These are phyloP conservation scores for Carex scoparia DNA, from an alignment of 176 grass and related monocot species.

Conservation along the genomic window DNA sequence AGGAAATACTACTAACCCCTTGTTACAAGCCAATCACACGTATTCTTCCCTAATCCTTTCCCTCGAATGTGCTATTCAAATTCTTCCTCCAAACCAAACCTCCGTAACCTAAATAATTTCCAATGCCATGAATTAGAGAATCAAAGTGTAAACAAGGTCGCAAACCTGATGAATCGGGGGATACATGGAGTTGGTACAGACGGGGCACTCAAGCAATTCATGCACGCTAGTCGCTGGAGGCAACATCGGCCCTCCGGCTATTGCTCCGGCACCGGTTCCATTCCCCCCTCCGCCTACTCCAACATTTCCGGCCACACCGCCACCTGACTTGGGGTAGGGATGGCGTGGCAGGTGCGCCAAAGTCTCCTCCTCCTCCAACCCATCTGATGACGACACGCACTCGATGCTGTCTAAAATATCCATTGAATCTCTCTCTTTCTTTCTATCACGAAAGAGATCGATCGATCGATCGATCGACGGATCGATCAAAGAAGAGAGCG, in stretches of 20 bases:
- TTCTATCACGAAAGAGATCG: not conserved
- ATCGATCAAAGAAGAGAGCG: conserved; percentile 14
- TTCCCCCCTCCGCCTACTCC: not conserved
- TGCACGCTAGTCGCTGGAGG: conserved; percentile 53
- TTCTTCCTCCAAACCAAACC: not conserved
- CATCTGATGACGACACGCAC: conserved; percentile 65
- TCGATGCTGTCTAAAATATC: conserved; percentile 52
- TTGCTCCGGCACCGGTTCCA: not conserved
- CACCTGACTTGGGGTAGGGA: conserved; percentile 30
- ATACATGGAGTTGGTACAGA: conserved; percentile 98
- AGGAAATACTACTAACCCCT: not conserved
- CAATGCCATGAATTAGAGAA: not conserved
- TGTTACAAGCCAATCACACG: not conserved
- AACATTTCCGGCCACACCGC: not conserved
- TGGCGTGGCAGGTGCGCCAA: conserved; percentile 23
- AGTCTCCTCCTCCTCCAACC: conserved; percentile 23
- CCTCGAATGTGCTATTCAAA: not conserved
- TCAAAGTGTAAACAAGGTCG: not conserved
- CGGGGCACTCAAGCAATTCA: conserved; percentile 95
- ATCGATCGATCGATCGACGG: conserved; percentile 12
- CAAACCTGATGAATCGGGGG: conserved; percentile 91
- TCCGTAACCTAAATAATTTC: not conserved
- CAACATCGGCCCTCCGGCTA: not conserved
- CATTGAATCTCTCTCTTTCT: conserved; percentile 22
- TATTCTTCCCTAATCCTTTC: not conserved